Conservation (phyloP, 768 basidiomycete genomes). For the Rhodotorula taiwanensis region DNA sequence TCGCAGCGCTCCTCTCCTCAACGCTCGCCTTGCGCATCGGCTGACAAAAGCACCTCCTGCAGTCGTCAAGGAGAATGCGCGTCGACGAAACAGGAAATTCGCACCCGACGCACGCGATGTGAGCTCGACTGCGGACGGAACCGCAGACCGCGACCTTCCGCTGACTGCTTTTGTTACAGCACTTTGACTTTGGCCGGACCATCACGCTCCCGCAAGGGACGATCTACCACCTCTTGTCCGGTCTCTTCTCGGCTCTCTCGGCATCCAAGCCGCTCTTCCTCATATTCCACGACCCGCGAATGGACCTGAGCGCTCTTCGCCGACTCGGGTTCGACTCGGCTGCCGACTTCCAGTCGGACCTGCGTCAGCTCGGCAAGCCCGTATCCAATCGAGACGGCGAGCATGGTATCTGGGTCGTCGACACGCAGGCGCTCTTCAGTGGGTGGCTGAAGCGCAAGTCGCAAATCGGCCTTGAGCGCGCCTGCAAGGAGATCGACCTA, state of each 20-base stretch:
- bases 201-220: not conserved
- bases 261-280: slow-evolving; percentile 18
- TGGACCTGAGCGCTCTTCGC: slow-evolving; percentile 10
- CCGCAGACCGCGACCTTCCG: too few species aligned
- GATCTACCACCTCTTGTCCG: slow-evolving; percentile 20
- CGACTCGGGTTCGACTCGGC: slow-evolving; percentile 12
- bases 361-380: not conserved
- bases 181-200: slow-evolving; percentile 26
- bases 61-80: slow-evolving; percentile 24
- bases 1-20: too few species aligned
- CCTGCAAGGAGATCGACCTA: slow-evolving; percentile 12
- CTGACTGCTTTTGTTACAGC: not conserved
- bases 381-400: not conserved
- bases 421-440: slow-evolving; percentile 26
- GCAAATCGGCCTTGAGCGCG: slow-evolving; percentile 16
- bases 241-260: slow-evolving; percentile 20
- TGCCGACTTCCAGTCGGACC: slow-evolving; percentile 1
- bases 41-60: not conserved
- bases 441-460: slow-evolving; percentile 5
- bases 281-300: slow-evolving; percentile 33
- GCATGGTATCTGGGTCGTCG: slow-evolving; percentile 9
- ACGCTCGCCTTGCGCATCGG: too few species aligned
- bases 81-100: slow-evolving; percentile 6
- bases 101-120: slow-evolving; percentile 20
- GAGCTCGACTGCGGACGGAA: too few species aligned